Evolutionary conservation across 139 green algal species (phyloP), one percentile per base, ranked within the genome.

Genomic region (Auxenochlorella pyrenoidosa): DNA sequence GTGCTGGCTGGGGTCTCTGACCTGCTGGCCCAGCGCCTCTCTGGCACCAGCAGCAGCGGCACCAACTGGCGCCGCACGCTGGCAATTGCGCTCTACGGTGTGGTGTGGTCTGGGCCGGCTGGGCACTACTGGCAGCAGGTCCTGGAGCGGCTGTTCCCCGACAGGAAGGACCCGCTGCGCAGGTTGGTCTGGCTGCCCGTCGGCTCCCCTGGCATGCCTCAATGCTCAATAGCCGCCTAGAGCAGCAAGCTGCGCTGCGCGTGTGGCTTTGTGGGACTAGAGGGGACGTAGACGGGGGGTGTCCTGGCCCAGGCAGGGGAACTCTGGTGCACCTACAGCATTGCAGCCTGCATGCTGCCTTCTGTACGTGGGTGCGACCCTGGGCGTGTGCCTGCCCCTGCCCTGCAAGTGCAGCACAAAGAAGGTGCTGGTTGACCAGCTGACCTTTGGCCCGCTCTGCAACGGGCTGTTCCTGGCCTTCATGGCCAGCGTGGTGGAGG

Each of bases 61-160:
- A 28, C 88, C 75, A 83, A 90, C 63, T 90, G 86, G 86, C 59
- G 85, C 24, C 86, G 73, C 73, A 89, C 85, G 43, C 70, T 86
- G 36, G 60, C 41, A 18, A 71, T 90, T 5, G 86, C 44, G 6
- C 32, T 87, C 0, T 92, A 90, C 34, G 89, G 89, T 44, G 34
- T 88, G 0, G 0, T 89, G 26, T 90, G 81, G 81, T 59, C 63
- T 16, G 89, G 85, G 18, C 89, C 89, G 3, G 51, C 47, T 0
- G 21, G 30, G 19, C 89, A 92, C 65, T 92, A 70, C 60, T 92
- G 89, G 89, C 89, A 92, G 54, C 32, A 59, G 32, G 24, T 59
- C 13, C 54, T 92, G 26, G 89, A 90, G 71, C 22, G n/a, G 36
- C 28, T 90, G n/a, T 85, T 90, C 68, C 84, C 88, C 10, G 34